Evolutionary conservation across 352 stramenopile genomes (phyloP), one percentile per base, ranked within the genome.

Genomic region (Blastocystis sp.): DNA sequence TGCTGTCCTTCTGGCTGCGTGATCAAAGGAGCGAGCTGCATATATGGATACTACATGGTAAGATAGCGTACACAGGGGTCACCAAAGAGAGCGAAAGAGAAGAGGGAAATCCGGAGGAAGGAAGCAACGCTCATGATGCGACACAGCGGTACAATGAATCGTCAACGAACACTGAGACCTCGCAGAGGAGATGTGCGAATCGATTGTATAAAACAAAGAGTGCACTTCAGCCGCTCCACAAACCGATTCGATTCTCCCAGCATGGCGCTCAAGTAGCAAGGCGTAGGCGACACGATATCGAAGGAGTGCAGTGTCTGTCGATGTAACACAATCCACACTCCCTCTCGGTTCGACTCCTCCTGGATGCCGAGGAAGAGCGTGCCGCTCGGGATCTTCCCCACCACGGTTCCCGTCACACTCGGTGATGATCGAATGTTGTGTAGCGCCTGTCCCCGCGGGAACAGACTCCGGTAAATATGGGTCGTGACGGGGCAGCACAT

Each of bases 401-500:
- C 28, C 6, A 81, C 48, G 14, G 17, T 38, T 42, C 71, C 71
- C 54, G 64, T 42, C 2, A 81, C 48, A 28, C 45, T 81, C 54
- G 71, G 71, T 65, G 48, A 21, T 1, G n/a, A 63, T 65, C 71
- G 71, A 66, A 81, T 64, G n/a, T 81, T 81, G 48, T 81, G 71
- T 4, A 79, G 10, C n/a, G 69, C 69, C 40, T 79, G 40, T 34
- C 69, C 71, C 11, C 71, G 71, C 24, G 71, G 57, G 54, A 64
- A 81, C 17, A 81, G 42, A 0, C 48, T 66, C n/a, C 45, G 71
- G 45, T 81, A 81, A 38, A 81, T 81, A 17, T 21, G 38, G 21
- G 24, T 24, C 2, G 42, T 54, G 7, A 9, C 24, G 0, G 71
- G 71, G 34, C 43, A 54, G 45, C 71, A 81, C 43, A 81, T 81